Evolutionary conservation across 164 flowering plant genomes (phyloP), one percentile per base, ranked within the genome.

Genomic region (Pachysandra terminalis): DNA sequence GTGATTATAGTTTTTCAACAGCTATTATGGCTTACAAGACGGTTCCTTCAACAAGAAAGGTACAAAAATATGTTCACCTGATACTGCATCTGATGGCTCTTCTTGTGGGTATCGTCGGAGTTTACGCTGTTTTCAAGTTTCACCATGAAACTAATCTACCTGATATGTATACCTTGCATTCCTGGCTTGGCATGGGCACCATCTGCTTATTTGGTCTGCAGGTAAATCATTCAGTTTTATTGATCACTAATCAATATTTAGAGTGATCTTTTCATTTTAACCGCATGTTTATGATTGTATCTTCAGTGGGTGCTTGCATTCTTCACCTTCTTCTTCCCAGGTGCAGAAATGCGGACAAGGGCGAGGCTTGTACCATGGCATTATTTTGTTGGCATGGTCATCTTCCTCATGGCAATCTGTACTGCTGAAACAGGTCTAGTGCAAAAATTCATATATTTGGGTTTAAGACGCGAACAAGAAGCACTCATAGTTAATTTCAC

Each of bases 111-210:
- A 75, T 81, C n/a, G 3, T 91, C 6, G 97, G 97, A 3, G 40
- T 88, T 28, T 75, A 51, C 68, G 85, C 86, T 6, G 82, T 63
- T 41, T 85, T 88, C 85, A 85, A 85, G 77, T 91, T 54, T 69
- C 86, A 90, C 51, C 23, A 81, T 27, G 88, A 84, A 59, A 16
- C 12, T 2, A 45, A 60, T 1, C 15, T 35, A 3, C 64, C 81
- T 3, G 27, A 87, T 27, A 56, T 90, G 74, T 59, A 69, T 61
- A 76, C 83, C 61, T 63, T 91, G 53, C 96, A 91, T 79, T 85
- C 93, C 19, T 91, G 97, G 97, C 59, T 91, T 1, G 96, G 97
- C 49, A 76, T 91, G 17, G 63, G 73, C 69, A 82, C 93, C 79
- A 80, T 91, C 71, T 80, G 71, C 81, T 71, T 86, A 24, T 87